Evolutionary conservation across 2,329 filamentous ascomycete species (phyloP), one percentile per base, ranked within the genome.

Genomic region (Leptodontidium sp.): DNA sequence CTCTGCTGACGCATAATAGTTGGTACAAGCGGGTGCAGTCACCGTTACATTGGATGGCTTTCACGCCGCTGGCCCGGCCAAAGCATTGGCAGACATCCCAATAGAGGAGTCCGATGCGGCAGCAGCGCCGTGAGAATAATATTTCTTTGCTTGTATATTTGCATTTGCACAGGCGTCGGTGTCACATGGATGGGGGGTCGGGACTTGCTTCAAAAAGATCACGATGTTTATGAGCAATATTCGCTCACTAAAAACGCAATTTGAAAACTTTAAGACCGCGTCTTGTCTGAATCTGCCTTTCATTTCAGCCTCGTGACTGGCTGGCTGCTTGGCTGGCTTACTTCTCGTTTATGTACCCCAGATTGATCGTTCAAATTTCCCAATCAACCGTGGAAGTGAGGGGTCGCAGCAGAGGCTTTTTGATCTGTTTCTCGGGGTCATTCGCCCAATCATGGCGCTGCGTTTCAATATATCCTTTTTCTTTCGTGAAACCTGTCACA

Each of bases 21-120:
- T 99, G 71, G 94, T 98, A 38, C 92, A 98, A 88, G 94, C 96
- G 6, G 95, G 96, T 61, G 95, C 96, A 9, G 94, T 98, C 14
- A 93, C 89, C 67, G 90, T 98, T 63, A 93, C 92, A 0, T 81
- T 96, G 14, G 91, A 97, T 72, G 93, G 92, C 5, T 93, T 98
- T 78, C 87, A 91, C 73, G 94, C 94, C 9, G 72, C 67, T 35
- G 75, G 70, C 14, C 38, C 75, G 24, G 73, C 75, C 38, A 61
- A 68, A 64, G 72, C 73, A 43, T 40, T 75, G 43, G 75, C 76
- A 45, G 70, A 73, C 50, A 69, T 75, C 21, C 71, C 75, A 38
- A 76, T 77, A 71, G 72, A 73, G 24, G 75, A 74, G 24, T 75
- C 73, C 12, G 75, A 76, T 69, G 73, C 72, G 29, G 72, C 73